A percentile compares a stretch with the other conserved stretches of the same genome.
phyloP scores from a whole-genome alignment of 2,329 filamentous ascomycete genomes.

The Diaporthe australafricana region DNA sequence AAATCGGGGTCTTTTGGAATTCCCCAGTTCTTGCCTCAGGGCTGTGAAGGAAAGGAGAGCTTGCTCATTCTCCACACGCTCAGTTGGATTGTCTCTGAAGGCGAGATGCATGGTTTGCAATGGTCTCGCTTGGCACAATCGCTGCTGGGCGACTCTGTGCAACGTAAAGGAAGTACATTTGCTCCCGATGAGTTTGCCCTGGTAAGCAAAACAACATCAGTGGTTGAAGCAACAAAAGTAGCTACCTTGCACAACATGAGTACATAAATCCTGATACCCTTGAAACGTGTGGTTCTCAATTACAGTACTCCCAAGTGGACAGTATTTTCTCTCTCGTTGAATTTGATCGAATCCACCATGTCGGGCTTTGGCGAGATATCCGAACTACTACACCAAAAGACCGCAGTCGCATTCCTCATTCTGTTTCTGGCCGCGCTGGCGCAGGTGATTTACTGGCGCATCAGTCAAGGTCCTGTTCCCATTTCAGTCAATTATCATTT shows the following conservation, averaged over 20 bases:
- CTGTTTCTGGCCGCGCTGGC: not conserved
- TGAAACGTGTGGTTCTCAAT: not conserved
- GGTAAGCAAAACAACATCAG: not conserved
- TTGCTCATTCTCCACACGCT: not conserved
- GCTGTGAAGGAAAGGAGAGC: not conserved
- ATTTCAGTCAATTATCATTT: slow-evolving; percentile 40
- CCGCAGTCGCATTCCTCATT: not conserved
- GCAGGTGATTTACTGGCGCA: not conserved
- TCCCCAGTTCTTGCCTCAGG: not conserved
- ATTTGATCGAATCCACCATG: not conserved
- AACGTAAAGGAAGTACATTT: no score
- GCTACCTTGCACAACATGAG: no score
- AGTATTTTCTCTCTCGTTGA: not conserved
- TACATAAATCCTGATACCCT: not conserved
- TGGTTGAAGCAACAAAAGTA: not conserved
- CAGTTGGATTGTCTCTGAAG: not conserved
- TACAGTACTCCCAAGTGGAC: not conserved
- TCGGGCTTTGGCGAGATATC: not conserved
- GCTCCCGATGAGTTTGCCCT: not conserved
- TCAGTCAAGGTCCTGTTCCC: slow-evolving; percentile 18
- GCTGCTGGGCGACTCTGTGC: no score
- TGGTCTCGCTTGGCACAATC: not conserved
- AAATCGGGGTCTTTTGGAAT: no score
- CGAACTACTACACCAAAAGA: not conserved
- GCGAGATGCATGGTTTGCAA: not conserved